Conservation (phyloP, 1,284 basidiomycete species). For the Cryptococcus depauperatus region DNA sequence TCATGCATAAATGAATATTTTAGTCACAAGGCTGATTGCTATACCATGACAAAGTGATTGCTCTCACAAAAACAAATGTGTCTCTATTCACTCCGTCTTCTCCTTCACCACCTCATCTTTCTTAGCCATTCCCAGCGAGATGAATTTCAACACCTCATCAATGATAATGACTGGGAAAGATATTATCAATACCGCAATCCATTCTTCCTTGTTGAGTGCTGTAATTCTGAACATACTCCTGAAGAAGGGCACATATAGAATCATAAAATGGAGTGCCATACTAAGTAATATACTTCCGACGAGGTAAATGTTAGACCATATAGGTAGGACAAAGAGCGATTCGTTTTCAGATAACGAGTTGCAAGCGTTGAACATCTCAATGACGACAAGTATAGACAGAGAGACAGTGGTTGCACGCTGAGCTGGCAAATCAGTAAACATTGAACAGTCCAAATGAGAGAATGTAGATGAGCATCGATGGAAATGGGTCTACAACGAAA, state of each 20-base stretch:
- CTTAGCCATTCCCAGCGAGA: conserved; percentile 53
- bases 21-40: conserved; percentile 2
- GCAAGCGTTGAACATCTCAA: conserved; percentile 99
- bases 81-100: not conserved
- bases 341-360: conserved; percentile 99
- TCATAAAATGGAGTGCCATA: conserved; percentile 87
- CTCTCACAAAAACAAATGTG: not conserved
- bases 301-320: conserved; percentile 91
- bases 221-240: conserved; percentile 85
- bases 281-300: conserved; percentile 78
- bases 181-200: conserved; percentile 86
- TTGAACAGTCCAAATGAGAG: conserved; percentile 82
- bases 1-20: not conserved
- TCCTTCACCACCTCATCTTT: conserved; percentile 1
- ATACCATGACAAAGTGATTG: not conserved
- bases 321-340: conserved; percentile 72
- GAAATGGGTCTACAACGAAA: conserved; percentile 70
- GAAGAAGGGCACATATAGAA: conserved; percentile 92
- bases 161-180: conserved; percentile 82
- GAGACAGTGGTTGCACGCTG: conserved; percentile 91
- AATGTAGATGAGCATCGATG: conserved; percentile 76
- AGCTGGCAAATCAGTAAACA: conserved; percentile 80
- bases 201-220: conserved; percentile 83
- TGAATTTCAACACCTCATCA: conserved; percentile 83
- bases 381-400: conserved; percentile 59